Base-by-base conservation (phyloP, 371 early-diverging fungal species). In the Apophysomyces ossiformis region DNA sequence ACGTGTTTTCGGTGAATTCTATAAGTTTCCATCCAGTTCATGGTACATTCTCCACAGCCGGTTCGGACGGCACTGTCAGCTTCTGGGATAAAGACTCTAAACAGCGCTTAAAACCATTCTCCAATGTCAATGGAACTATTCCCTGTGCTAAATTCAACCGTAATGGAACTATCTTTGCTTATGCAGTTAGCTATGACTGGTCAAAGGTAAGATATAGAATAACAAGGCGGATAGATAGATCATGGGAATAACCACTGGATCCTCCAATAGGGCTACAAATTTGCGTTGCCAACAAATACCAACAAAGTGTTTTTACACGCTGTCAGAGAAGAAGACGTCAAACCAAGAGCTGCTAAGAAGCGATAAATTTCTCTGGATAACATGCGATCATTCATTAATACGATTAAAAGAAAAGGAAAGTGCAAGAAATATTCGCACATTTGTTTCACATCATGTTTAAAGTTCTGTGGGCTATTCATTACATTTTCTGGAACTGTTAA, bases 171-270 rank as follows among this genome's bases (percentile, higher is more conserved):
- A 93, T 96, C 56, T 94, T 96, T 76, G 97, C 97, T 7, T 99
- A 98, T 75, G 95, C 96, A 1, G 78, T 89, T 13, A 91, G 95
- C 43, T 97, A 99, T 77, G 99, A 99, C 76, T 99, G 99, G 99
- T 84, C 88, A 67, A 96, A 96, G 85, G 99, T 78, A 75, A 56
- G 13, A 3, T 32, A 60, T 21, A 8, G 32, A 26, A 26, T 26
- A 26, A 26, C 32, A 26, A 26, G 32, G 32, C 32, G 13, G n/a
- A 0, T 7, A 39, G 32, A 13, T 12, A 39, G 32, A 13, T 12
- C 5, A 15, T 41, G 36, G 54, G 18, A 46, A 50, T 11, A 18
- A 12, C 5, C n/a, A 32, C 32, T 44, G 26, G 35, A 50, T 9
- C 11, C 5, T 50, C 7, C 21, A 7, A 21, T 69, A 85, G 82